phyloP scores from a whole-genome alignment of 1,284 basidiomycete species.

The Flammula alnicola region DNA sequence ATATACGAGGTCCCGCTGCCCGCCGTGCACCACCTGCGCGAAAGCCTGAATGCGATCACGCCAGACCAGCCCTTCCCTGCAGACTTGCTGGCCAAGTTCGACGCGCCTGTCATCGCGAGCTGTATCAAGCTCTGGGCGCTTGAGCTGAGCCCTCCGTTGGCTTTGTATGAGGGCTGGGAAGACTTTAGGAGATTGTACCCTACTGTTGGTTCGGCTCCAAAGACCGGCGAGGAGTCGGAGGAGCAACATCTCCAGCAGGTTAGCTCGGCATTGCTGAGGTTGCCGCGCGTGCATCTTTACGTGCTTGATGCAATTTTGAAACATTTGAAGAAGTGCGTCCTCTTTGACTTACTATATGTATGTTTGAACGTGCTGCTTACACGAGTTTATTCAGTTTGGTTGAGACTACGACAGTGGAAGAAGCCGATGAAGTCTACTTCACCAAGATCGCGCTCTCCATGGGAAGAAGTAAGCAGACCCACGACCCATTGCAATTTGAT shows the following conservation, averaged over 20 bases:
- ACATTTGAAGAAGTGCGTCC: conserved; percentile 74
- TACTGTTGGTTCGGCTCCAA: conserved; percentile 54
- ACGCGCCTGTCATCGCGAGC: conserved; percentile 85
- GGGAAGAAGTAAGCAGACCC: conserved; percentile 72
- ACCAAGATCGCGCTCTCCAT: conserved; percentile 87
- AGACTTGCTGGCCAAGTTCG: conserved; percentile 76
- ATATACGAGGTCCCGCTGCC: conserved; percentile 90
- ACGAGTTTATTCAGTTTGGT: conserved; percentile 59
- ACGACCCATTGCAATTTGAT: background rate
- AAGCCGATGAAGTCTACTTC: conserved; percentile 77
- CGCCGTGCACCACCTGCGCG: conserved; percentile 82
- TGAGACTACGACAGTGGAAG: conserved; percentile 67
- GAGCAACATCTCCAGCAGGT: conserved; percentile 73
- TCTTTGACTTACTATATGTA: conserved; percentile 1
- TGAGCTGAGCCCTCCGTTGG: conserved; percentile 84
- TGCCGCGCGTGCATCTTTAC: conserved; percentile 83
- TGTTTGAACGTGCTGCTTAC: conserved; percentile 1
- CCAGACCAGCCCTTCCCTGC: conserved; percentile 65
- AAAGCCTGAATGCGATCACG: conserved; percentile 76
- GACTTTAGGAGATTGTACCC: conserved; percentile 87
- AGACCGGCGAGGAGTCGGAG: conserved; percentile 56
- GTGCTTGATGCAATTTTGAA: conserved; percentile 82
- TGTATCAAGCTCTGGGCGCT: conserved; percentile 86
- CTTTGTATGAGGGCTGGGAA: conserved; percentile 88
- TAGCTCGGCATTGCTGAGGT: conserved; percentile 65